Evolutionary conservation across 352 stramenopile species (phyloP).

Genomic region (Phytophthora sansomeana): DNA sequence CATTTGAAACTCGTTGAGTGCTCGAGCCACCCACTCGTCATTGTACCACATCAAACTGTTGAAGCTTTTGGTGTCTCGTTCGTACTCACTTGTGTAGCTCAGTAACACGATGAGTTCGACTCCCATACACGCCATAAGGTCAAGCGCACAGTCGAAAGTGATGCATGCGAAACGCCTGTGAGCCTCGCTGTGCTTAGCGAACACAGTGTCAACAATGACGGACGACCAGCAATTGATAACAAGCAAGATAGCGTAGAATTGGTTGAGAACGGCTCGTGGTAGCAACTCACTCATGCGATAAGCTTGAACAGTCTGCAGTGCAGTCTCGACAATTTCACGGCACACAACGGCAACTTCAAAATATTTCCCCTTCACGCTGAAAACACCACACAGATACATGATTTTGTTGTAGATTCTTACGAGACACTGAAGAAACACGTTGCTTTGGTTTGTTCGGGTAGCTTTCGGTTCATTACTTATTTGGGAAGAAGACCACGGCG

Average conservation of each 20-base stretch:
- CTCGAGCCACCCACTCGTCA: conserved; percentile 31
- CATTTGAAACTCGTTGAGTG: conserved; percentile 35
- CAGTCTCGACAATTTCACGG: conserved; percentile 26
- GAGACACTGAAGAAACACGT: neutral
- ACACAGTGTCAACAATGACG: conserved; percentile 5
- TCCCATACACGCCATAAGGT: conserved; percentile 28
- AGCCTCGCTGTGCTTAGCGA: conserved; percentile 1
- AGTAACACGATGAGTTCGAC: conserved; percentile 8
- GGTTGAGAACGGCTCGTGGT: conserved; percentile 28
- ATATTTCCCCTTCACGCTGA: conserved; percentile 1
- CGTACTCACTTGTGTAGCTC: conserved; percentile 18
- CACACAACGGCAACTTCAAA: conserved; percentile 2
- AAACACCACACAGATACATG: neutral
- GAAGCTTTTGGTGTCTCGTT: conserved; percentile 7
- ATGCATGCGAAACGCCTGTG: conserved; percentile 19
- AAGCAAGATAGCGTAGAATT: conserved; percentile 32
- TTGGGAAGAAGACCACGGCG: neutral
- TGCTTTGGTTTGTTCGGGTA: neutral
- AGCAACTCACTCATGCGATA: conserved; percentile 32
- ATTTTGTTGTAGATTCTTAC: neutral
- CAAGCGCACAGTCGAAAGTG: conserved; percentile 21
- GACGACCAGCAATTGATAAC: conserved; percentile 31
- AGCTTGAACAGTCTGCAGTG: conserved; percentile 24
- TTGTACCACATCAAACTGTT: conserved; percentile 12
- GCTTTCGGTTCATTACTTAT: neutral